Evolutionary conservation across 2,329 filamentous ascomycete species (phyloP), one percentile per base, ranked within the genome.

Genomic region (Scedosporium dehoogii): DNA sequence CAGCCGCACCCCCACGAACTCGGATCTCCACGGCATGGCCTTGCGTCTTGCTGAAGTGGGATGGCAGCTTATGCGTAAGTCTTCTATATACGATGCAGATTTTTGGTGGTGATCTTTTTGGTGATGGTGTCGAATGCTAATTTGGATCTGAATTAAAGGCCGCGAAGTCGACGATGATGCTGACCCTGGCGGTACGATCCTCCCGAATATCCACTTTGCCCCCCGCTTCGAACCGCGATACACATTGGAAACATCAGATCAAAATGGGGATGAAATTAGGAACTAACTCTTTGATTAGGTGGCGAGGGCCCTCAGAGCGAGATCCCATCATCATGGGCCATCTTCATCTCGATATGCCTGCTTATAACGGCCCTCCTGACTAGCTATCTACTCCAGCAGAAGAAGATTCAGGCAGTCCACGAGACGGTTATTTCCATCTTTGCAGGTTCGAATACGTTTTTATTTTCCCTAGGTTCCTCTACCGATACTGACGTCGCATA

Each of bases 361-460:
- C 86, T 99, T 70, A 96, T 97, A 68, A 85, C 90, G 67, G 93
- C 94, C 65, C 90, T 99, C 69, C 96, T 97, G 75, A 96, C 92
- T 55, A 97, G 92, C 81, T 99, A 99, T 78, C 89, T 96, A 68
- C 84, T 99, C 65, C 93, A 97, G 76, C 91, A 94, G 78, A 92
- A 91, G 77, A 97, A 96, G 78, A 92, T 99, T 63, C 94, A 97
- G 71, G 94, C 94, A 29, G 89, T 99, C 62, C 94, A 99, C 75
- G 94, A 99, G 79, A 99, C 94, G 1, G 94, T 97, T 69, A 87
- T 99, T 65, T 97, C 93, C 65, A 99, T 99, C 73, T 97, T 99
- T 78, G 92, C 92, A 63, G 92, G 92, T 92, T 76, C 61, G 74
- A 64, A 48, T 14, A 48, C 23, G 38, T 41, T 27, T 7, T 18